phyloP scores from a whole-genome alignment of 805 yeast species.

The Debaryomyces prosopidis region DNA sequence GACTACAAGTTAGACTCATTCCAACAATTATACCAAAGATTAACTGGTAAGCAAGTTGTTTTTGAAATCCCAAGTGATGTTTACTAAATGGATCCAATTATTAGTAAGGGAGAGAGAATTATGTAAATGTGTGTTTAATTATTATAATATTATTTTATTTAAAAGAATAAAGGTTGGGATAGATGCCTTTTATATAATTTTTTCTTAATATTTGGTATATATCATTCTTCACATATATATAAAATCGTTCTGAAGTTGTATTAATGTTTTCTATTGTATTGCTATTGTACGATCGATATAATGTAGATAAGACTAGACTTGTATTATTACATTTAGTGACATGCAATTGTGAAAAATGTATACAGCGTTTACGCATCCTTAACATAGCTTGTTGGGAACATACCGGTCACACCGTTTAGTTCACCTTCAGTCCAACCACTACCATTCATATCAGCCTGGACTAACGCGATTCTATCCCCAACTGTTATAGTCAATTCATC shows the following conservation, averaged over 20 bases:
- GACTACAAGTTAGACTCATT: constrained; percentile 99
- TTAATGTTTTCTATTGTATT: constrained; percentile 1
- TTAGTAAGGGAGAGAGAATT: constrained; percentile 4
- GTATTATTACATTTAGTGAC: background rate
- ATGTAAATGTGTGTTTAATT: constrained; percentile 1
- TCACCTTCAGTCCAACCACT: constrained; percentile 98
- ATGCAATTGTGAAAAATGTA: background rate
- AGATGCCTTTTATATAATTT: constrained; percentile 6
- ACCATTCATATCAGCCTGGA: constrained; percentile 57
- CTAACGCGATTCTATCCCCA: constrained; percentile 72
- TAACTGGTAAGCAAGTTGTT: constrained; percentile 99
- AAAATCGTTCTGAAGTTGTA: constrained; percentile 8
- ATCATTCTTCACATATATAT: constrained; percentile 10
- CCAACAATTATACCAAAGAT: constrained; percentile 97
- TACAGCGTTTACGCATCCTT: constrained; percentile 24
- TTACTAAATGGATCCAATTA: constrained; percentile 25
- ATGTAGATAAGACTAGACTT: background rate
- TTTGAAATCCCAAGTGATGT: constrained; percentile 76
- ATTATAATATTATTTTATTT: background rate
- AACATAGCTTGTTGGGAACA: constrained; percentile 74
- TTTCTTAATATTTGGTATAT: constrained; percentile 9
- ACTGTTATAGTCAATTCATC: constrained; percentile 72
- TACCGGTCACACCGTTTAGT: constrained; percentile 34
- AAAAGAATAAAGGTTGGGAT: constrained; percentile 1
- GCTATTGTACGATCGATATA: background rate